Evolutionary conservation across 441 rosid genomes (phyloP), one percentile per base, ranked within the genome.

Genomic region (Bocquillonia castaneifolia): DNA sequence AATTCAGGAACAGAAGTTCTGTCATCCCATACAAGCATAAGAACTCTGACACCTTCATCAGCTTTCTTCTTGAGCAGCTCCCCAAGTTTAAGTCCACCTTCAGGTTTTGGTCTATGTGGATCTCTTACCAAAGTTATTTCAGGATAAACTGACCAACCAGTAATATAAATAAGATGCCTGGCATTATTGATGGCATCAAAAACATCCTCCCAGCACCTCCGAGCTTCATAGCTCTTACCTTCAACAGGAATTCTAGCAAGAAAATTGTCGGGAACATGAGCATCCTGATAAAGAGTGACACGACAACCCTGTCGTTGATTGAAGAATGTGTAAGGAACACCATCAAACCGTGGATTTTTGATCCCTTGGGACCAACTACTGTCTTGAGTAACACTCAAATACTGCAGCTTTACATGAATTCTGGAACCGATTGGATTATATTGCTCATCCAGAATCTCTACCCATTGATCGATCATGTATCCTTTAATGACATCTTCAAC

Each of bases 61-160:
- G 96, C 96, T 71, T 84, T 93, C 81, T 83, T 88, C 80, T 93
- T 91, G 6, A 93, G 92, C 10, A 93, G 86, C 71, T 90, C 96
- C 29, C 99, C 97, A 13, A 91, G 73, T 20, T 59, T 85, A 44
- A 83, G 57, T 10, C 85, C 89, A 10, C 96, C 97, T 39, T 90
- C 96, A 0, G 85, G 81, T 79, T 82, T 89, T 1, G 84, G 85
- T 81, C 97, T 85, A 62, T 83, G 70, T 0, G 90, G 73, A 62
- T 93, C 97, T 71, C 97, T 83, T 61, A 91, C 75, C 67, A 93
- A 74, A 23, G 84, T 9, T 39, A 93, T 90, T 79, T 90, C 95
- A 20, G 93, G 77, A 64, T 86, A 90, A 36, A 91, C 93, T 55
- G 99, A 93, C 97, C 99, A 93, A 4, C 97, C 99, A 6, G 97